Percentiles rank a stretch among this genome's conserved stretches.
Evolutionary conservation across 202 grass and related monocot species (phyloP).

Genomic region (Zizania palustris): DNA sequence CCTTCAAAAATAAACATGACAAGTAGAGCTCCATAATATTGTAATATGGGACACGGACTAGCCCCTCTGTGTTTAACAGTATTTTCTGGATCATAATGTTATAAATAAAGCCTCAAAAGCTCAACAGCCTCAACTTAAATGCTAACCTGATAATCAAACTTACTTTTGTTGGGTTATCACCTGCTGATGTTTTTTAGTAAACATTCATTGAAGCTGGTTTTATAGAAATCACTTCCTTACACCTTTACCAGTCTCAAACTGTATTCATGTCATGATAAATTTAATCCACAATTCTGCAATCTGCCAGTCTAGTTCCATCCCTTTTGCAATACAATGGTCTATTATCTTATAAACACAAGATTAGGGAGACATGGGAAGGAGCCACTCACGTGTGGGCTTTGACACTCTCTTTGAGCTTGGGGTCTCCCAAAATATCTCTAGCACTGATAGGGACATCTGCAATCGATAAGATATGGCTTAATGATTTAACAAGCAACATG

Average conservation of each 20-base stretch:
- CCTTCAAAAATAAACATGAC: conserved; percentile 1
- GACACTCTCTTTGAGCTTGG: conserved; percentile 82
- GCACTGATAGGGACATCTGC: conserved; percentile 61
- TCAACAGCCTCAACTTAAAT: neutral
- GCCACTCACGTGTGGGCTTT: conserved; percentile 74
- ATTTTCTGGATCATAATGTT: neutral
- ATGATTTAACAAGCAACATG: neutral
- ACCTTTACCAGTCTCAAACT: neutral
- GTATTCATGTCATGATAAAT: neutral
- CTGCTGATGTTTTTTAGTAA: neutral
- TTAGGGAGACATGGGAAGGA: neutral
- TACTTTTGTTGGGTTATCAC: conserved; percentile 4
- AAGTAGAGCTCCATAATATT: neutral
- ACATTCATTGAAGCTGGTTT: neutral
- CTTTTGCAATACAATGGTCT: neutral
- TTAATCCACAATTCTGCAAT: neutral
- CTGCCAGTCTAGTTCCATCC: neutral
- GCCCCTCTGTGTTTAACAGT: neutral
- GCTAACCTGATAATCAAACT: neutral
- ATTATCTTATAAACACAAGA: conserved; percentile 1
- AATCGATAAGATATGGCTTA: conserved; percentile 37
- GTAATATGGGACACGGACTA: neutral
- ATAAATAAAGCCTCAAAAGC: conserved; percentile 10
- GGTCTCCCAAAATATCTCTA: conserved; percentile 80
- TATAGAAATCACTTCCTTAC: neutral